phyloP scores from a whole-genome alignment of 768 basidiomycete genomes.

The Tulasnella sp. region DNA sequence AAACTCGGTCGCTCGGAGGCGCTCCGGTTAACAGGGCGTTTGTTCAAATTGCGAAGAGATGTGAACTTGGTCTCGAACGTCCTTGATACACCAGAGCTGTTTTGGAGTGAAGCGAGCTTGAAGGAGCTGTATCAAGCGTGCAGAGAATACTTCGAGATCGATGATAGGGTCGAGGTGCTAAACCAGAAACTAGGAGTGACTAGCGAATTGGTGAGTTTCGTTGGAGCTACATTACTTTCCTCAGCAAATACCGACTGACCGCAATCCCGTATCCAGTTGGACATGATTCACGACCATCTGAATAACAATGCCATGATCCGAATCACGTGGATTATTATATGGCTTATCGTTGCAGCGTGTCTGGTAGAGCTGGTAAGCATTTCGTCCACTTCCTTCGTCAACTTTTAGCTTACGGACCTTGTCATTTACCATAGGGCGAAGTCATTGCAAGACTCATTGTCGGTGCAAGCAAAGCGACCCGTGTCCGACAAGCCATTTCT shows the following conservation, averaged over 20 bases:
- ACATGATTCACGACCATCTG: slow-evolving; percentile 89
- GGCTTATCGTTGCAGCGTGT: slow-evolving; percentile 83
- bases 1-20: slow-evolving; percentile 76
- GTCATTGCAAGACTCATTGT: slow-evolving; percentile 72
- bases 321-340: slow-evolving; percentile 78
- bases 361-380: slow-evolving; percentile 72
- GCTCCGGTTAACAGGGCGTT: slow-evolving; percentile 74
- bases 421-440: slow-evolving; percentile 57
- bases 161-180: slow-evolving; percentile 71
- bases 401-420: slow-evolving; percentile 35
- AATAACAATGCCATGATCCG: slow-evolving; percentile 87
- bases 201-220: slow-evolving; percentile 71
- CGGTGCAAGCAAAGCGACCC: slow-evolving; percentile 44
- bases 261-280: slow-evolving; percentile 51
- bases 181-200: slow-evolving; percentile 87
- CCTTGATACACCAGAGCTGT: slow-evolving; percentile 87
- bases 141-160: slow-evolving; percentile 92
- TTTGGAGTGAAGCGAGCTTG: slow-evolving; percentile 91
- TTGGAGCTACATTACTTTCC: not conserved
- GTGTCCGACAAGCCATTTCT: not conserved
- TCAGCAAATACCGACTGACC: not conserved
- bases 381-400: not conserved
- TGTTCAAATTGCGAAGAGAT: slow-evolving; percentile 84
- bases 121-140: slow-evolving; percentile 89
- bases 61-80: slow-evolving; percentile 91